Base-by-base conservation (phyloP, 495 filamentous ascomycete genomes). In the Bacidia rubella region DNA sequence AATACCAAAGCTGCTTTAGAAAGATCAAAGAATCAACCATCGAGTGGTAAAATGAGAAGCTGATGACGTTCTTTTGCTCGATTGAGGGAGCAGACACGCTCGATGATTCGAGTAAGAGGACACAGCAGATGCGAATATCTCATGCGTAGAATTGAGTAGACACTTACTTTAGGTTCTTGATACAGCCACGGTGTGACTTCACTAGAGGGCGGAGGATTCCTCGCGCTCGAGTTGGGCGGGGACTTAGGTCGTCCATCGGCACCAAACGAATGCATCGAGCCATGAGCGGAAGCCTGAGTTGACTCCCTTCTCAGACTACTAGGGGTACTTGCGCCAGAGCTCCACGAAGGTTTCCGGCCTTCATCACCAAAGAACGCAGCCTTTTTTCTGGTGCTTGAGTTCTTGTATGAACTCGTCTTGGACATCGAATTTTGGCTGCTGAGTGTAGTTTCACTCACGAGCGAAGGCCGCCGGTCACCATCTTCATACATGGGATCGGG, bases 141-240 rank as follows among this genome's bases (percentile, higher is more conserved):
- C 7, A 15, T 7, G 15, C 5, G 29, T 7, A 35, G 15, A 15
- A 35, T 35, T 35, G 29, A n/a, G 29, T 15, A 15, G 5, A 15
- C 58, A 67, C 80, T 69, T 65, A 86, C 83, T 64, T 89, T 80
- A 56, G 75, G 80, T 63, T 92, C 87, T 68, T 98, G 92, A 66
- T 90, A 97, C 42, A 93, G 70, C 79, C 95, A 98, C 11, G 92
- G 92, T 21, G 90, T 90, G 47, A 98, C 87, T 61, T 97, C 92
- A 61, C 85, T 90, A 12, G 90, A 89, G 29, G 89, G 87, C 39
- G 87, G 71, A n/a, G 90, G 86, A 19, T 82, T 90, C 41, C 84
- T 75, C 51, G 90, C 86, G 49, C 87, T 72, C 3, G 86, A 85
- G 39, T 69, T 72, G 23, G 74, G 71, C 4, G 85, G 83, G 15